Conservation (phyloP, 1,139 yeast species). For the Saccharomycopsis hybrid region DNA sequence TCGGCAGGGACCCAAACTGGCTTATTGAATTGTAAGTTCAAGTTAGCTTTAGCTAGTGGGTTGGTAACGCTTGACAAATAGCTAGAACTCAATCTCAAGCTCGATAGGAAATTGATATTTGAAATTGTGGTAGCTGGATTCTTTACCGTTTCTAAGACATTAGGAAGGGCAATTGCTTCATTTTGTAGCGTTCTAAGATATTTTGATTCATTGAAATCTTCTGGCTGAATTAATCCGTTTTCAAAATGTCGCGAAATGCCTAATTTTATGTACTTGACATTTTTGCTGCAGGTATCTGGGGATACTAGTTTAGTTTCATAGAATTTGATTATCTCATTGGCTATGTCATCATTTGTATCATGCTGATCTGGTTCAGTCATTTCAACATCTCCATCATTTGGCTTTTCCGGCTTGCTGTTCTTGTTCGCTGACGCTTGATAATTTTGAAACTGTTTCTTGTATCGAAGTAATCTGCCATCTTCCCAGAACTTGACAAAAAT, state of each 20-base stretch:
- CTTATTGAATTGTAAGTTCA: constrained; percentile 8
- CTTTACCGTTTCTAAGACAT: not conserved
- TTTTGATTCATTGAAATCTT: not conserved
- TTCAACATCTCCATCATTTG: constrained; percentile 6
- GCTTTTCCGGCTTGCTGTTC: not conserved
- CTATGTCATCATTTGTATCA: not conserved
- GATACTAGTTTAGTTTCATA: not conserved
- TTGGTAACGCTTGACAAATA: constrained; percentile 1
- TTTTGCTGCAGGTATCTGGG: no score
- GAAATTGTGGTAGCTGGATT: not conserved
- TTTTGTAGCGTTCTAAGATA: not conserved
- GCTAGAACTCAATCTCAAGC: not conserved
- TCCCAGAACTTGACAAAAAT: constrained; percentile 20
- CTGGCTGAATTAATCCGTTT: constrained; percentile 8
- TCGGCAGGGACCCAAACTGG: constrained; percentile 17
- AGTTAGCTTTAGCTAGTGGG: constrained; percentile 7
- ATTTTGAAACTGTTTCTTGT: not conserved
- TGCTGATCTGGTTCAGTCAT: not conserved
- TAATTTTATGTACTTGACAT: constrained; percentile 7
- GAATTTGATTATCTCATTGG: not conserved
- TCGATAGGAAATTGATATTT: constrained; percentile 11
- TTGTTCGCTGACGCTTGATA: not conserved
- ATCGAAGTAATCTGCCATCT: constrained; percentile 12
- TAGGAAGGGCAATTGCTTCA: not conserved
- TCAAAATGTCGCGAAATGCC: constrained; percentile 2